Evolutionary conservation across 1,139 yeast genomes (phyloP).

Genomic region (Candida albicans): DNA sequence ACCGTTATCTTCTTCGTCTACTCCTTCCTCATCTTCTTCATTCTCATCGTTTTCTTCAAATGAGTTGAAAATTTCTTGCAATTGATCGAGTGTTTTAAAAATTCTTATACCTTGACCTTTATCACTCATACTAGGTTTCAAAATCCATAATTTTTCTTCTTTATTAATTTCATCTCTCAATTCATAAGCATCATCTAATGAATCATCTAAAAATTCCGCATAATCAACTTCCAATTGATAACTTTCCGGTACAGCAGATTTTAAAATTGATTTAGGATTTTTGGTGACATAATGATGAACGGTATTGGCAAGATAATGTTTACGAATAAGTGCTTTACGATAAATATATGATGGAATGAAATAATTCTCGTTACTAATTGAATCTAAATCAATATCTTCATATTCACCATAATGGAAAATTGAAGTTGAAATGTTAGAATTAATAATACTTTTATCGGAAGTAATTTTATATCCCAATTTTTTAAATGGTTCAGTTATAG

Average conservation of each 20-base stretch:
- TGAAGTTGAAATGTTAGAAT: slow-evolving; percentile 18
- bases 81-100: slow-evolving; percentile 72
- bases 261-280: slow-evolving; percentile 65
- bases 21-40: slow-evolving; percentile 37
- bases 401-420: slow-evolving; percentile 85
- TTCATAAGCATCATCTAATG: slow-evolving; percentile 89
- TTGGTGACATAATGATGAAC: slow-evolving; percentile 72
- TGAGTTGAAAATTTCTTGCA: slow-evolving; percentile 79
- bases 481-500: slow-evolving; percentile 47
- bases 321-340: slow-evolving; percentile 84
- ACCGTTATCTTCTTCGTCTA: slow-evolving; percentile 44
- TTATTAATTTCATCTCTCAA: slow-evolving; percentile 71
- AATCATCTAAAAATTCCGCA: slow-evolving; percentile 93
- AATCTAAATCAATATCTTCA: slow-evolving; percentile 81
- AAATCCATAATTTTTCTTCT: slow-evolving; percentile 73
- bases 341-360: slow-evolving; percentile 79
- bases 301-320: slow-evolving; percentile 83
- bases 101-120: slow-evolving; percentile 93
- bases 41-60: slow-evolving; percentile 72
- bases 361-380: slow-evolving; percentile 48
- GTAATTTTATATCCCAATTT: slow-evolving; percentile 30
- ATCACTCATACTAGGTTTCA: slow-evolving; percentile 96
- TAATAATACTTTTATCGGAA: slow-evolving; percentile 21
- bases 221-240: slow-evolving; percentile 88
- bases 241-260: slow-evolving; percentile 66